Evolutionary conservation across 2,329 filamentous ascomycete species (phyloP), one percentile per base, ranked within the genome.

Genomic region (Ophiocordyceps camponoti-leonardi): DNA sequence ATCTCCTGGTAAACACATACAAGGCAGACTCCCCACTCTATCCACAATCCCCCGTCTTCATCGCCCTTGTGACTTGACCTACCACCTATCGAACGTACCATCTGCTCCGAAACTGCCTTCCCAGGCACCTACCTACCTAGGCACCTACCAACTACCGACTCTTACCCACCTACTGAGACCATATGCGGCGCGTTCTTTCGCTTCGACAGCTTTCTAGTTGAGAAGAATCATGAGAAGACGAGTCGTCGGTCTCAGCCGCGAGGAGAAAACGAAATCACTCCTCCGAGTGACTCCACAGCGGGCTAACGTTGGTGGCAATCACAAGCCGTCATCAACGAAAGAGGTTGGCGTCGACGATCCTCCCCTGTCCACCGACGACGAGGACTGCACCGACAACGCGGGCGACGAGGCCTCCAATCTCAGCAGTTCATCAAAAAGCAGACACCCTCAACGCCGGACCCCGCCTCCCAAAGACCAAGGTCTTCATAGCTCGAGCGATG

Each of bases 291-390:
- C n/a, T 35, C 13, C 33, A 18, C 11, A 35, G 11, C 33, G 33
- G n/a, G 50, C 6, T 39, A 48, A 14, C 16, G 22, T 13, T 0
- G 46, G 54, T 23, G 42, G 18, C 1, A 49, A 54, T 13, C 19
- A 26, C 10, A 41, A 18, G 1, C 51, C 61, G 14, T 53, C 58
- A 16, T 46, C 44, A 11, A 14, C 23, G 43, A 49, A 22, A 47
- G 51, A 26, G 35, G 35, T 39, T 19, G 35, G n/a, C 35, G 46
- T 53, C 41, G 49, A 51, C 18, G 51, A 48, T 39, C 52, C 52
- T 5, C 60, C 61, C 12, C n/a, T 56, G 22, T 55, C 58, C 18
- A 59, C 52, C 26, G 58, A 55, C 16, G 53, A 55, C 3, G 59
- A 60, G 39, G 53, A 49, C 14, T 49, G 53, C 8, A 45, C 45